Base-by-base conservation (phyloP, 2,329 filamentous ascomycete genomes). In the Pestalotiopsis sp. region DNA sequence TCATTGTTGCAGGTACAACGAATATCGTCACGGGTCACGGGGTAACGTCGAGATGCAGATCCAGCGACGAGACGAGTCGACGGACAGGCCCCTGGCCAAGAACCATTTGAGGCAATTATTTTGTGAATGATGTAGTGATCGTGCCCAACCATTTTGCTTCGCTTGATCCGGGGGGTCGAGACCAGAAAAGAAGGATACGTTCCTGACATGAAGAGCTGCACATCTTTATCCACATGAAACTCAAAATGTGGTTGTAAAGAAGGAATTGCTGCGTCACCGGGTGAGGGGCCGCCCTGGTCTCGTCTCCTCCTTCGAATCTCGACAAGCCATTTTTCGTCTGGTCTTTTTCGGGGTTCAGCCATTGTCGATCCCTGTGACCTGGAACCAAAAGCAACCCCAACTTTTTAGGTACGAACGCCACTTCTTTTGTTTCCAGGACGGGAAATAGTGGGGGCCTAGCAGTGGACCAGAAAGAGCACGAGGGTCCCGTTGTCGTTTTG, bases 201-300 rank as follows among this genome's bases (percentile, higher is more conserved):
- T 63, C 40, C 60, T 63, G 60, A 63, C 58, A 61, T 61, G 58
- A 35, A 26, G 30, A 7, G 11, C 11, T 39, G 58, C 58, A n/a
- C 39, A 48, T 52, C 39, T 26, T 56, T 48, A 65, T 65, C 40
- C 62, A 55, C 26, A 35, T 65, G 62, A 56, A 65, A 65, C 62
- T 44, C 60, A 44, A 63, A 44, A 30, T 44, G 24, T 48, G 24
- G 35, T 20, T 38, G 35, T 40, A 39, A 22, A 52, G 44, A n/a
- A 52, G n/a, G 13, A 65, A 35, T 24, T 22, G 26, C 13, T 65
- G 57, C 62, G 62, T 65, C 62, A 65, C 62, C 26, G 30, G 30
- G 35, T n/a, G 62, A 65, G 62, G 62, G 62, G 62, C 26, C 3
- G n/a, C 39, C 26, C n/a, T 35, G 13, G 59, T 40, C 30, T 44